A percentile compares a stretch with the other conserved stretches of the same genome.
Evolutionary conservation across 495 filamentous ascomycete genomes (phyloP).

Genomic region (Daldinia grandis): DNA sequence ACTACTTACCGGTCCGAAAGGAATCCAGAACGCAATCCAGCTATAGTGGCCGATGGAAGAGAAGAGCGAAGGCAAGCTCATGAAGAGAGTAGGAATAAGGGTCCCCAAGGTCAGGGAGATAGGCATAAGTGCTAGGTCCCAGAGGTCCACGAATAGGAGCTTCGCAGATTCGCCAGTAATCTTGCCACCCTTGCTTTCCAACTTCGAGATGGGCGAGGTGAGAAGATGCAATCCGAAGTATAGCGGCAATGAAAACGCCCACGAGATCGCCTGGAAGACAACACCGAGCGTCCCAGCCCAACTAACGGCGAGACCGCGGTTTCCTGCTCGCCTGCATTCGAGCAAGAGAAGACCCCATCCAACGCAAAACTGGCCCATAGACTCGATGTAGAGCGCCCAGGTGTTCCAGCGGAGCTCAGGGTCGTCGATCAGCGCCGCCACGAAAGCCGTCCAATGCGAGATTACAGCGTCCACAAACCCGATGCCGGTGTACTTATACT

Average conservation of each 20-base stretch:
- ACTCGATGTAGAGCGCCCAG: conserved; percentile 57
- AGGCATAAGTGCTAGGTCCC: conserved; percentile 59
- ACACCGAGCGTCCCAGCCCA: conserved; percentile 64
- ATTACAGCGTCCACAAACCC: conserved; percentile 55
- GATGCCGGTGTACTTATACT: conserved; percentile 60
- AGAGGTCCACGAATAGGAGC: conserved; percentile 55
- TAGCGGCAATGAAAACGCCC: conserved; percentile 63
- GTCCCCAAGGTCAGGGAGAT: conserved; percentile 59
- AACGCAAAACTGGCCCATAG: conserved; percentile 63
- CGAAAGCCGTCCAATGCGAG: conserved; percentile 59
- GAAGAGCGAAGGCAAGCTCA: conserved; percentile 61
- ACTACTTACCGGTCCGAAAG: conserved; percentile 57
- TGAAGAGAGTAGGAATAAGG: conserved; percentile 59
- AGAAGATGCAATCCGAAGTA: conserved; percentile 62
- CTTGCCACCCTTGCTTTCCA: conserved; percentile 33
- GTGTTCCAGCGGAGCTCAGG: conserved; percentile 50
- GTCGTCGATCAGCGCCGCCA: conserved; percentile 64
- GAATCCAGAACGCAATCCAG: conserved; percentile 67
- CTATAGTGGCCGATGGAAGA: conserved; percentile 61
- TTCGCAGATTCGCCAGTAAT: conserved; percentile 48
- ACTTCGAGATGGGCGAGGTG: conserved; percentile 58
- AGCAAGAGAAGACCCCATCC: conserved; percentile 64
- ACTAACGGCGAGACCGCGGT: conserved; percentile 59
- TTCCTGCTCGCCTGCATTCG: conserved; percentile 65
- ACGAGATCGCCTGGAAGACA: conserved; percentile 61